Evolutionary conservation across 2,329 filamentous ascomycete species (phyloP).

Genomic region (Exophiala viscosa): DNA sequence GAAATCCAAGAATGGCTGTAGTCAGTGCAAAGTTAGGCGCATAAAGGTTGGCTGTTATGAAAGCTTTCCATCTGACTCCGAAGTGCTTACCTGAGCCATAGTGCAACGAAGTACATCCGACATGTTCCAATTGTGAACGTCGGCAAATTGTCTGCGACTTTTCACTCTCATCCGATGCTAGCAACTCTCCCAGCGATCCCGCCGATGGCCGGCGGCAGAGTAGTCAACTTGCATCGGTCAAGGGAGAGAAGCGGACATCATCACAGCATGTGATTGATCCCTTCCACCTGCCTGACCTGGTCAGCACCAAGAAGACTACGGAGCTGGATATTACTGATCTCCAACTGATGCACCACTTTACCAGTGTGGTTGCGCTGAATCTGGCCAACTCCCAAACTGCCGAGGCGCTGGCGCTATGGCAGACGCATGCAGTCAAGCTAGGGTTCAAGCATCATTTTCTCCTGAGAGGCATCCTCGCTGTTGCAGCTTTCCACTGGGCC

Average conservation of each 20-base stretch:
- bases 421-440: conserved; percentile 35
- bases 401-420: conserved; percentile 34
- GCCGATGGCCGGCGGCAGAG: conserved; percentile 7
- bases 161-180: conserved; percentile 18
- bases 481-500: conserved; percentile 44
- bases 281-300: conserved; percentile 24
- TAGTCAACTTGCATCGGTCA: conserved; percentile 6
- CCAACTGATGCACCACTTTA: conserved; percentile 38
- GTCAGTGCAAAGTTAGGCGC: conserved; percentile 39
- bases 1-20: conserved; percentile 40
- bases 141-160: conserved; percentile 38
- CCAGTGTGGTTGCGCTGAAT: conserved; percentile 36
- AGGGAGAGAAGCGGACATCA: conserved; percentile 9
- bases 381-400: conserved; percentile 33
- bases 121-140: conserved; percentile 37
- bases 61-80: not conserved
- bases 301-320: conserved; percentile 27
- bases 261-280: conserved; percentile 18
- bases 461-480: conserved; percentile 43
- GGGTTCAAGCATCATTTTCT: conserved; percentile 43
- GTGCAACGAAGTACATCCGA: conserved; percentile 39
- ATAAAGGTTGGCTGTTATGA: conserved; percentile 34
- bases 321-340: conserved; percentile 35
- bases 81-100: conserved; percentile 20
- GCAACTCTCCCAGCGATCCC: conserved; percentile 17